Evolutionary conservation across 2,329 filamentous ascomycete genomes (phyloP), one percentile per base, ranked within the genome.

Genomic region (Chaetomiaceae sp.): DNA sequence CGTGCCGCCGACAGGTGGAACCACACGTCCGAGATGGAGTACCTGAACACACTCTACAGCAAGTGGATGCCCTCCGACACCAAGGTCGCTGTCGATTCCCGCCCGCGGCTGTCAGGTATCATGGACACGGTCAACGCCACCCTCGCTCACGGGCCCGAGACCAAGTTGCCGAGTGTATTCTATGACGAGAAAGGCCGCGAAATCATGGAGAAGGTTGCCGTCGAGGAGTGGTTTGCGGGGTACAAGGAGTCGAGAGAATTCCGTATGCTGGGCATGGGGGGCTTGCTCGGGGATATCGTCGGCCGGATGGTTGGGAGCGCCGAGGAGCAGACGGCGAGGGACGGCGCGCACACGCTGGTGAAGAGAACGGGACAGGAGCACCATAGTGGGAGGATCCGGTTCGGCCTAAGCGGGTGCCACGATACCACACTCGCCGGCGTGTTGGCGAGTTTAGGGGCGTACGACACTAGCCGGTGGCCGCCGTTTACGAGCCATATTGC

Each of bases 61-160:
- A 90, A 87, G 67, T 95, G 87, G 82, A 95, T 97, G 88, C 89
- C 90, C 0, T 77, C 82, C 7, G 77, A 78, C 32, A 78, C 79
- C 10, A 77, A 78, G 34, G 84, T 96, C 8, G 88, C 87, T 23
- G 89, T 97, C 8, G 90, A 96, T 68, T 85, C 85, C 1, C 85
- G 86, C 55, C 94, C 94, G 0, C 79, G 91, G 40, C 76, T 97
- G 11, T 90, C 85, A 5, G 94, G 94, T 48, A 86, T 99, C 63
- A 90, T 95, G 87, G 94, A 99, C 71, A 94, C 89, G 0, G 80
- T 97, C 65, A 97, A 96, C 66, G 83, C 89, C 6, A 95, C 90
- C 0, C 76, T 87, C 11, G 92, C 91, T 2, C 94, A 97, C 67
- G 89, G 89, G 0, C 81, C 87, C 0, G 79, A 80, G 10, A 96